These are phyloP conservation scores for Plasmopara muralis DNA, from an alignment of 352 stramenopile genomes.

Conservation along the genomic window DNA sequence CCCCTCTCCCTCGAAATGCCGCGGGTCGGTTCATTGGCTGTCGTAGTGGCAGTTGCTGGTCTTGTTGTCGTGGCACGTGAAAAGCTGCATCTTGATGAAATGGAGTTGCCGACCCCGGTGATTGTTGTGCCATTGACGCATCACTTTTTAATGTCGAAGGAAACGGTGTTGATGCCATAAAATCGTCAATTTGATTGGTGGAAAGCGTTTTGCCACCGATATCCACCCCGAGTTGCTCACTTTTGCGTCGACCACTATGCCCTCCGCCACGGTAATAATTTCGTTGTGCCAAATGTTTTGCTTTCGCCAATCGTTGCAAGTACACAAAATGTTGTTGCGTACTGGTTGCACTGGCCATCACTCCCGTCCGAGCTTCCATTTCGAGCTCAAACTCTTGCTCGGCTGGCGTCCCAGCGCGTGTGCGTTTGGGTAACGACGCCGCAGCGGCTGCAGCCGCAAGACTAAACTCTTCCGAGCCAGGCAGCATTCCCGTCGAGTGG, in stretches of 20 bases:
- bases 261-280: constrained; percentile 13
- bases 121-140: constrained; percentile 23
- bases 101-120: constrained; percentile 24
- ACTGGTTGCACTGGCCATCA: constrained; percentile 6
- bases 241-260: constrained; percentile 23
- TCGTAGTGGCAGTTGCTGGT: constrained; percentile 18
- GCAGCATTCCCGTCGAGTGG: constrained; percentile 42
- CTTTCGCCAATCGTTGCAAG: constrained; percentile 21
- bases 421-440: constrained; percentile 10
- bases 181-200: constrained; percentile 21
- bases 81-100: constrained; percentile 20
- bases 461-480: constrained; percentile 28
- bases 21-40: constrained; percentile 17
- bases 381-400: constrained; percentile 32
- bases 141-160: constrained; percentile 23
- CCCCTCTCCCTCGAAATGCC: constrained; percentile 14
- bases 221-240: constrained; percentile 23
- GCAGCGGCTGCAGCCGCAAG: constrained; percentile 21
- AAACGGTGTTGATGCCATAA: constrained; percentile 19
- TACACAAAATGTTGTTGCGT: constrained; percentile 21
- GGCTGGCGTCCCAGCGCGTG: constrained; percentile 20
- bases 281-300: constrained; percentile 20
- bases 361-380: constrained; percentile 21
- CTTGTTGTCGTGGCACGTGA: neutral
- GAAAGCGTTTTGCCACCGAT: constrained; percentile 8